Base-by-base conservation (phyloP, 2,329 filamentous ascomycete genomes). In the Tympanopsis confertula region DNA sequence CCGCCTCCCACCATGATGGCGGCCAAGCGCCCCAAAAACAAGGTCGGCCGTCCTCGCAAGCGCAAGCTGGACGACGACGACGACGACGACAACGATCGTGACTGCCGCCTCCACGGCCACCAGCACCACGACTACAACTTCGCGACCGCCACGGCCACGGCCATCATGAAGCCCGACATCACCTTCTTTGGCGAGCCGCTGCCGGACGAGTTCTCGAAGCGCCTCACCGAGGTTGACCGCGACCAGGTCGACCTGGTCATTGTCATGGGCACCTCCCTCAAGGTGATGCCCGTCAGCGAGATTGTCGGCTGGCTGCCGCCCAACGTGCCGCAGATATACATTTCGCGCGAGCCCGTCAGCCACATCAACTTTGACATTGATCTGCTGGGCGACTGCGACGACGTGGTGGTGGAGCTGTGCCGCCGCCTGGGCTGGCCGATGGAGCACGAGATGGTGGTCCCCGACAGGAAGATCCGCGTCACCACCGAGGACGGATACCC, bases 301-400 rank as follows among this genome's bases (percentile, higher is more conserved):
- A 86, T 96, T 35, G 83, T 87, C 1, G 81, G 82, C 26, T 84
- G 82, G 49, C 58, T 94, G 32, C 85, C 86, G 2, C 63, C 76
- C n/a, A 59, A 84, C 42, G 77, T 94, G 26, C 88, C 88, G 5
- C 87, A 94, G 59, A 84, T 94, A 44, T 94, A 91, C 60, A 86
- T 95, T 48, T 88, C 82, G 14, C 77, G 85, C 47, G 82, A 84
- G 63, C 81, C 86, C 3, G 85, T 94, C 39, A 70, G 69, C 24
- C 89, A 96, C 58, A 84, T 94, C 55, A 86, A 93, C 55, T 96
- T 98, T 50, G 91, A 98, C 58, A 86, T 98, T 47, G 88, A 95
- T 55, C 71, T 98, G 39, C 69, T 96, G n/a, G 91, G 91, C 24
- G 86, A 95, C 55, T 95, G 89, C 59, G 91, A 98, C 53, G 73